Evolutionary conservation across 2,329 filamentous ascomycete genomes (phyloP).

Genomic region (Aureobasidium sp.): DNA sequence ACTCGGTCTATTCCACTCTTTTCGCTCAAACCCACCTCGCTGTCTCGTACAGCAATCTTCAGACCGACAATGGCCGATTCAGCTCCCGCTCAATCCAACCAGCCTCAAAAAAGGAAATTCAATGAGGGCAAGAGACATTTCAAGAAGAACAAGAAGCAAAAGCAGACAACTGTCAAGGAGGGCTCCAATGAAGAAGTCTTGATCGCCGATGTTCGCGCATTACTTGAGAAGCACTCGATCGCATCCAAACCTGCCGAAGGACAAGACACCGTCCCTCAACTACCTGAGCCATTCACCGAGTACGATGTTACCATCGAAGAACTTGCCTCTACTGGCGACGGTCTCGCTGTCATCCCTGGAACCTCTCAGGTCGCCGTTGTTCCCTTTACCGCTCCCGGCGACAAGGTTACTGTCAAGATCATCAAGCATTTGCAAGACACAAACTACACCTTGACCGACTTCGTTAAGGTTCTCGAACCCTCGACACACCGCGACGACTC

Average conservation of each 20-base stretch:
- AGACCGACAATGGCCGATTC: conserved; percentile 11
- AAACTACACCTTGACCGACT: conserved; percentile 70
- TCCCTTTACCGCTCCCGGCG: conserved; percentile 81
- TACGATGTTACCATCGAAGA: conserved; percentile 73
- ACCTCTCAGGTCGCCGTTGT: conserved; percentile 72
- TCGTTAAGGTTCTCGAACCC: conserved; percentile 65
- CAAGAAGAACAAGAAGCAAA: conserved; percentile 41
- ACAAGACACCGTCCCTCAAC: conserved; percentile 16
- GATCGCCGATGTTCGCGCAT: conserved; percentile 34
- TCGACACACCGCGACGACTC: conserved; percentile 69
- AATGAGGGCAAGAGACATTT: conserved; percentile 30
- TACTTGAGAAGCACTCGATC: conserved; percentile 30
- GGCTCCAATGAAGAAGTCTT: conserved; percentile 43
- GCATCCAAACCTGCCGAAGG: conserved; percentile 14
- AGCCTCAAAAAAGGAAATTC: conserved; percentile 26
- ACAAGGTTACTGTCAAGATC: conserved; percentile 69
- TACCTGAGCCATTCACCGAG: conserved; percentile 64
- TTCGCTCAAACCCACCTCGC: neutral
- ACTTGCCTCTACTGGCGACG: conserved; percentile 87
- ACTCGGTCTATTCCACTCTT: neutral
- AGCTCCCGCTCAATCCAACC: neutral
- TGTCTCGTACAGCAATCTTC: neutral
- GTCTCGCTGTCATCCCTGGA: conserved; percentile 63
- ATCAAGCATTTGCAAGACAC: conserved; percentile 59
- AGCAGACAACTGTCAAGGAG: conserved; percentile 31